A percentile compares a stretch with the other conserved stretches of the same genome.
Conservation (phyloP, 495 filamentous ascomycete genomes). For the Lophiostoma macrostomum region DNA sequence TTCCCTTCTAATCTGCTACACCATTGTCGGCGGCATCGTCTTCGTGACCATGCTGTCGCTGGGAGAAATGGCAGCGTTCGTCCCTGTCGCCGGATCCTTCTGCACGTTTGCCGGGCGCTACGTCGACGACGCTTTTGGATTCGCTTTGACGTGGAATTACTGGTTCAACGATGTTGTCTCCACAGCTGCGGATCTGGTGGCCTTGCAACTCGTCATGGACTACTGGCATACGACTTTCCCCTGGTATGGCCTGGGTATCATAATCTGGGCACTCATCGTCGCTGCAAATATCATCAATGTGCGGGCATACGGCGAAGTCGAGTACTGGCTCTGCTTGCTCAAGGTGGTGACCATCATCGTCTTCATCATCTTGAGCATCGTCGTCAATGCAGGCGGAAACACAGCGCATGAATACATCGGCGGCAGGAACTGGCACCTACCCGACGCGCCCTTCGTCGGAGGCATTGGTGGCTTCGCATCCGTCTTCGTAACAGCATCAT, state of each 20-base stretch:
- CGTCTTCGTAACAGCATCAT: conserved; percentile 36
- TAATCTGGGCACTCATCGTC: conserved; percentile 6
- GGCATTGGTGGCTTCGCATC: conserved; percentile 35
- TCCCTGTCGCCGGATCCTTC: conserved; percentile 73
- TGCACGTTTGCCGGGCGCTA: conserved; percentile 59
- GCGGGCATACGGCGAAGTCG: conserved; percentile 60
- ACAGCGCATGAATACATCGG: conserved; percentile 58
- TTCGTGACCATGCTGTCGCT: conserved; percentile 52
- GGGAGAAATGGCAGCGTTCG: conserved; percentile 69
- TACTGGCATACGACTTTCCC: conserved; percentile 49
- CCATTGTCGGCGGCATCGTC: conserved; percentile 60
- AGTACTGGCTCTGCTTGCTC: conserved; percentile 67
- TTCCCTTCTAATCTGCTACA: conserved; percentile 62
- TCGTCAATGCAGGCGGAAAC: conserved; percentile 63
- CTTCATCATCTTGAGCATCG: conserved; percentile 46
- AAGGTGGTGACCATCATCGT: conserved; percentile 72
- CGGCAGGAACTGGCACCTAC: conserved; percentile 58
- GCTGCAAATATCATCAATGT: conserved; percentile 5
- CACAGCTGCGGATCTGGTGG: conserved; percentile 67
- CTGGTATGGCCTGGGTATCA: conserved; percentile 2
- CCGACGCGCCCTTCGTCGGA: conserved; percentile 9
- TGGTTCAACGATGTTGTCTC: conserved; percentile 58
- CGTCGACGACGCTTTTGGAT: conserved; percentile 64
- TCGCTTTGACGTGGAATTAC: conserved; percentile 71
- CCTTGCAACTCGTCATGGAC: conserved; percentile 57